phyloP scores from a whole-genome alignment of 345 rosid species.

The Turnera subulata region DNA sequence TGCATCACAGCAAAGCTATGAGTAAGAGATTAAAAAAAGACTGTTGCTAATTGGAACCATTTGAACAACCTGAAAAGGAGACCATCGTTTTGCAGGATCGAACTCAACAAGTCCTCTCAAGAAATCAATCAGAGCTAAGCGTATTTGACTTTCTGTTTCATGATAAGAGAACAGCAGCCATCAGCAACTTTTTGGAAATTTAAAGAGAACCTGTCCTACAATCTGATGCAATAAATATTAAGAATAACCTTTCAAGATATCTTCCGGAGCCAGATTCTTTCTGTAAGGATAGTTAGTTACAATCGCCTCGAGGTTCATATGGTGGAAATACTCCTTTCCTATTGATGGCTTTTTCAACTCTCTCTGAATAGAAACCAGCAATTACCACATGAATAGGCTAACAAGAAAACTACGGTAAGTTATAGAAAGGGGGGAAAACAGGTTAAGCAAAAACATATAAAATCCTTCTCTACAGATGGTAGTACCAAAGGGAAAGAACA shows the following conservation, averaged over 20 bases:
- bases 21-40: constrained; percentile 13
- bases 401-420: constrained; percentile 10
- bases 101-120: constrained; percentile 97
- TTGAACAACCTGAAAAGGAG: constrained; percentile 83
- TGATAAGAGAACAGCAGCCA: constrained; percentile 14
- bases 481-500: background rate
- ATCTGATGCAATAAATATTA: constrained; percentile 8
- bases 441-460: too few relatives aligned
- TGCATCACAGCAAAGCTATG: constrained; percentile 6
- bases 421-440: background rate
- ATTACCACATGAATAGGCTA: constrained; percentile 15
- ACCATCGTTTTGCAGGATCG: constrained; percentile 99
- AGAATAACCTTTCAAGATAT: constrained; percentile 65
- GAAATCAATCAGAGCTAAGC: constrained; percentile 93
- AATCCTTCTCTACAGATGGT: background rate
- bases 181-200: constrained; percentile 22
- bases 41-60: constrained; percentile 11
- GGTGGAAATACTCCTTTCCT: constrained; percentile 94
- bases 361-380: constrained; percentile 50
- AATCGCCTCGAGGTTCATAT: constrained; percentile 86
- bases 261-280: constrained; percentile 73
- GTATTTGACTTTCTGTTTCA: constrained; percentile 70
- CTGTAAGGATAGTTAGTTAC: constrained; percentile 81
- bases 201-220: background rate
- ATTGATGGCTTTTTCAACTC: constrained; percentile 76